Percentiles rank a stretch among this genome's conserved stretches.
These are phyloP conservation scores for Fraxinus excelsior DNA, from an alignment of 257 asterid genomes.

Conservation along the genomic window DNA sequence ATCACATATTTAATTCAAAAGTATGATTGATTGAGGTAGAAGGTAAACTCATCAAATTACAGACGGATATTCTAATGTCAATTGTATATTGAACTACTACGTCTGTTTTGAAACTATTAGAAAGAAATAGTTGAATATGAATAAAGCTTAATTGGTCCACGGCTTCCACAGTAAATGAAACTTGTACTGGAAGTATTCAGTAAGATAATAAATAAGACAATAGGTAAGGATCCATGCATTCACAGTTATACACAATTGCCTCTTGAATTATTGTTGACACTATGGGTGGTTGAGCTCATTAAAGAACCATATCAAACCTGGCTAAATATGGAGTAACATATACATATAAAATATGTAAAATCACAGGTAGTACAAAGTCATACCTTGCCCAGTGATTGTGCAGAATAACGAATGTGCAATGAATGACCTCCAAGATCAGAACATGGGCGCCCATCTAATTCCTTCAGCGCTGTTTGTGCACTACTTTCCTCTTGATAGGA, in stretches of 20 bases:
- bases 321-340: background rate
- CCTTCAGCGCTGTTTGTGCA: constrained; percentile 64
- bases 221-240: background rate
- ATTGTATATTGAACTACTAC: background rate
- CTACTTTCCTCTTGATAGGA: constrained; percentile 51
- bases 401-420: constrained; percentile 80
- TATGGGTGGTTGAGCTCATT: background rate
- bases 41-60: background rate
- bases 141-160: background rate
- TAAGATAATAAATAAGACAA: no score
- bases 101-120: background rate
- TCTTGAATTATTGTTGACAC: background rate
- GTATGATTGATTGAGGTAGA: background rate
- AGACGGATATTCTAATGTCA: background rate
- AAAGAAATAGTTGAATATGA: background rate
- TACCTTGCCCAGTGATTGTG: constrained; percentile 64
- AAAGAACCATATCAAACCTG: background rate
- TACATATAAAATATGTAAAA: background rate
- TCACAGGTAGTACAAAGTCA: constrained; percentile 3
- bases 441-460: constrained; percentile 64
- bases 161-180: background rate
- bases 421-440: constrained; percentile 63
- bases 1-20: constrained; percentile 4
- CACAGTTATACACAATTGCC: background rate
- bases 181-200: background rate